Percentiles rank a stretch among this genome's conserved stretches.
These are phyloP conservation scores for Ambrosia artemisiifolia DNA, from an alignment of 129 eudicot genomes.

Conservation along the genomic window DNA sequence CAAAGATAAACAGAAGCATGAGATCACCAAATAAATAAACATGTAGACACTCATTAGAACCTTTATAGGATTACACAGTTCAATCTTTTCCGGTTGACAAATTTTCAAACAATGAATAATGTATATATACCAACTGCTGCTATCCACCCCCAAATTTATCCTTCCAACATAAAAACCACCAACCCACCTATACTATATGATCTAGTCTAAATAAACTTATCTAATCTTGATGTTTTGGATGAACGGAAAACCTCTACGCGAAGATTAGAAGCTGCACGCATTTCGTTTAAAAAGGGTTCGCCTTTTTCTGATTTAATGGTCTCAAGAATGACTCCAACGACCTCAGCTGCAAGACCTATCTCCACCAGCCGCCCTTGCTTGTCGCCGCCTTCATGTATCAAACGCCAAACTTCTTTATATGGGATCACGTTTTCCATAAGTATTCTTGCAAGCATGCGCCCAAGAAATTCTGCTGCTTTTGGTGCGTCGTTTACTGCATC, in stretches of 20 bases:
- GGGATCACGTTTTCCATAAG: slow-evolving; percentile 56
- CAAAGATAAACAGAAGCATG: not conserved
- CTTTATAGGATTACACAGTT: not conserved
- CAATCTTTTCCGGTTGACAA: not conserved
- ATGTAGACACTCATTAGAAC: no score
- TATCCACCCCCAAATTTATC: not conserved
- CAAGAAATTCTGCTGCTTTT: slow-evolving; percentile 81
- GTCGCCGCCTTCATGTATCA: slow-evolving; percentile 83
- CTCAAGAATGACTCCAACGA: slow-evolving; percentile 70
- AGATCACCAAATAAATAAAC: not conserved
- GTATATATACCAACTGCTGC: slow-evolving; percentile 1
- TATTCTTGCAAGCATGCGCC: slow-evolving; percentile 49
- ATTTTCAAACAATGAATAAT: not conserved
- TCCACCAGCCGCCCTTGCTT: slow-evolving; percentile 72
- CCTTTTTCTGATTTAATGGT: slow-evolving; percentile 65
- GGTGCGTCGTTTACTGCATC: slow-evolving; percentile 91
- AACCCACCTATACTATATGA: slow-evolving; percentile 35
- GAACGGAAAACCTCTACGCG: slow-evolving; percentile 59
- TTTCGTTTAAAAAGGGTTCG: slow-evolving; percentile 47
- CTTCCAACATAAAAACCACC: slow-evolving; percentile 13
- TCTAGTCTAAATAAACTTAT: slow-evolving; percentile 62
- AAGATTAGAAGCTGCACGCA: slow-evolving; percentile 45
- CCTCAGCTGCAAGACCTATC: slow-evolving; percentile 77
- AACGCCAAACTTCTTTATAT: slow-evolving; percentile 46
- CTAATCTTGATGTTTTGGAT: slow-evolving; percentile 57